phyloP scores from a whole-genome alignment of 331 rosid genomes.

The Malus hybrid region DNA sequence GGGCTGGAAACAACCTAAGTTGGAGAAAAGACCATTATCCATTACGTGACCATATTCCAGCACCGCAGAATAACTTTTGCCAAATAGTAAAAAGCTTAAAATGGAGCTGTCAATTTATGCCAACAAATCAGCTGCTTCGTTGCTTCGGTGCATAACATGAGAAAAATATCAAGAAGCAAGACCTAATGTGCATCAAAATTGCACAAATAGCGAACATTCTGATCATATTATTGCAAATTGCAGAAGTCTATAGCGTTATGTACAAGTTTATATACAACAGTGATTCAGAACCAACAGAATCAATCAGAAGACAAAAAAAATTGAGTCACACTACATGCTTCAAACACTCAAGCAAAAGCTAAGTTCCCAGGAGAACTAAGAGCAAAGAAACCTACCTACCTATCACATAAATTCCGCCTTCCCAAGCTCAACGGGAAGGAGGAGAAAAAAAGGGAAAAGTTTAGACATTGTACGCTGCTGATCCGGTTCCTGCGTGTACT shows the following conservation, averaged over 20 bases:
- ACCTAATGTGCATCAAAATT: neutral
- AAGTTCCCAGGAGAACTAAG: constrained; percentile 1
- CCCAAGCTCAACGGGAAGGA: neutral
- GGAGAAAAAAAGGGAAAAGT: neutral
- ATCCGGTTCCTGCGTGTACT: neutral
- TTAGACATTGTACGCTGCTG: neutral
- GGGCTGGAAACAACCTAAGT: no score
- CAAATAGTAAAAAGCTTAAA: no score
- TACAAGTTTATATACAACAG: constrained; percentile 26
- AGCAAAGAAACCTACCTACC: constrained; percentile 2
- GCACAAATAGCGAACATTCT: neutral
- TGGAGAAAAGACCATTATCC: no score
- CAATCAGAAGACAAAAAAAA: neutral
- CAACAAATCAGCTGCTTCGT: neutral
- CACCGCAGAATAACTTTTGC: no score
- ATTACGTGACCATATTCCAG: no score
- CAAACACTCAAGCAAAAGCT: constrained; percentile 2
- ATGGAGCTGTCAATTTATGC: neutral
- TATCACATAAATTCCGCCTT: neutral
- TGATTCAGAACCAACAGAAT: constrained; percentile 1
- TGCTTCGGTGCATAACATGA: neutral
- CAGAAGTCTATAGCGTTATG: constrained; percentile 14
- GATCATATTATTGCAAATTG: constrained; percentile 6
- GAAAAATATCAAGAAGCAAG: neutral
- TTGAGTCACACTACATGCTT: neutral